A percentile compares a stretch with the other conserved stretches of the same genome.
Evolutionary conservation across 2,329 filamentous ascomycete genomes (phyloP).

Genomic region (Penicillium thymicola): DNA sequence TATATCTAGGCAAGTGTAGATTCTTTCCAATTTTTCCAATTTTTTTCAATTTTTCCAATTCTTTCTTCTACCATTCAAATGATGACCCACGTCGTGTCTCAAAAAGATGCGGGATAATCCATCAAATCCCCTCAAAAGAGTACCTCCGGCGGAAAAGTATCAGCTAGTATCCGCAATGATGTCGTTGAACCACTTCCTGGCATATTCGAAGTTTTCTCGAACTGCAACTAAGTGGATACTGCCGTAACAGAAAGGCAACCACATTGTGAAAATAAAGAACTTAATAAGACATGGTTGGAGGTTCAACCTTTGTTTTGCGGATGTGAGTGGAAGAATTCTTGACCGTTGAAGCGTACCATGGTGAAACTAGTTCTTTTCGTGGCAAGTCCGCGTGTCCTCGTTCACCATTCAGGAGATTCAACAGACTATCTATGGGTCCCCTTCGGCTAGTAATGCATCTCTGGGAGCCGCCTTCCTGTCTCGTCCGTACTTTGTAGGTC

Average conservation of each 20-base stretch:
- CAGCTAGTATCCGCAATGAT: constrained; percentile 9
- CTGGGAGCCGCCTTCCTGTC: neutral
- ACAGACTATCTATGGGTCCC: neutral
- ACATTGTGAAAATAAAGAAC: neutral
- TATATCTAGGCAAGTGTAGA: no score
- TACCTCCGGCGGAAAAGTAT: neutral
- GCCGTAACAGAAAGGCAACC: neutral
- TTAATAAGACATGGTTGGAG: neutral
- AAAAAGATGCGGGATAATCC: neutral
- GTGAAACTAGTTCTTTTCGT: neutral
- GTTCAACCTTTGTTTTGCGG: neutral
- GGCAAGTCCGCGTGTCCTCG: neutral
- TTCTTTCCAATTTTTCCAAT: neutral
- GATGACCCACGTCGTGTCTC: constrained; percentile 3
- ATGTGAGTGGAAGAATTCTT: neutral
- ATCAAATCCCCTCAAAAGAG: neutral
- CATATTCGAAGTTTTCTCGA: constrained; percentile 7
- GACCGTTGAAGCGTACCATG: neutral
- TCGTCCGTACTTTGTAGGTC: neutral
- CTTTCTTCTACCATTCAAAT: neutral
- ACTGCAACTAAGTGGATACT: neutral
- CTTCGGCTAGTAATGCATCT: neutral
- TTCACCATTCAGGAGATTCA: neutral
- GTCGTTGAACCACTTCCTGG: constrained; percentile 3
- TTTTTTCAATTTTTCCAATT: neutral